These are phyloP conservation scores for Populus hybrid DNA, from an alignment of 441 rosid genomes.

Conservation along the genomic window DNA sequence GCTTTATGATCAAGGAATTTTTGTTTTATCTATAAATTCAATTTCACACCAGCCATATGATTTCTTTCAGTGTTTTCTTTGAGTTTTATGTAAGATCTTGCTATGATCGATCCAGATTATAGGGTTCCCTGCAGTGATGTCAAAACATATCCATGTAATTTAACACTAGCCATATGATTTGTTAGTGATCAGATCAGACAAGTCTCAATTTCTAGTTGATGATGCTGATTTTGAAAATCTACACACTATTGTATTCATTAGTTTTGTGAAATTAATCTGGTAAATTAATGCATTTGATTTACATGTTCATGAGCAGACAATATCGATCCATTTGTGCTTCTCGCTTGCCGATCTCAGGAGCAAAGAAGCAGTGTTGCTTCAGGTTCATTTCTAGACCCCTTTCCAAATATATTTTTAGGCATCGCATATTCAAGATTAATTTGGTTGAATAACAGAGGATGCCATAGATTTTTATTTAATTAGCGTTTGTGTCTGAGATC, in stretches of 20 bases:
- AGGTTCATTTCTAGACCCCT: slow-evolving; percentile 29
- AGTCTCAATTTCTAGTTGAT: not conserved
- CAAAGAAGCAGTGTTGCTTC: slow-evolving; percentile 60
- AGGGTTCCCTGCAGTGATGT: not conserved
- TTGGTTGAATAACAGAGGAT: not conserved
- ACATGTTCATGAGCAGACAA: slow-evolving; percentile 29
- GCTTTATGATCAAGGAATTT: not conserved
- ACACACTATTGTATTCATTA: not conserved
- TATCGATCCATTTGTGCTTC: slow-evolving; percentile 63
- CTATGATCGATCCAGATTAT: not conserved
- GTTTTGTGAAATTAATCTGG: not conserved
- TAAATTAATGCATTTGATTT: not conserved
- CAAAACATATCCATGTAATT: not conserved
- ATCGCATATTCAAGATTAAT: not conserved
- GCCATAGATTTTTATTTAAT: not conserved
- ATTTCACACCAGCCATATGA: not conserved
- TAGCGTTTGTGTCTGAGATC: not conserved
- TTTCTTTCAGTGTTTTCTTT: not conserved
- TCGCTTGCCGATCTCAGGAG: slow-evolving; percentile 71
- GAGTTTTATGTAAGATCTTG: not conserved
- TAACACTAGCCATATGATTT: not conserved
- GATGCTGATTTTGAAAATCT: not conserved
- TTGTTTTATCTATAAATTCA: not conserved
- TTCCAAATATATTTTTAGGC: not conserved
- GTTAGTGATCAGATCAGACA: not conserved